Conservation (phyloP, 768 basidiomycete genomes). For the Psilocybe cubensis region DNA sequence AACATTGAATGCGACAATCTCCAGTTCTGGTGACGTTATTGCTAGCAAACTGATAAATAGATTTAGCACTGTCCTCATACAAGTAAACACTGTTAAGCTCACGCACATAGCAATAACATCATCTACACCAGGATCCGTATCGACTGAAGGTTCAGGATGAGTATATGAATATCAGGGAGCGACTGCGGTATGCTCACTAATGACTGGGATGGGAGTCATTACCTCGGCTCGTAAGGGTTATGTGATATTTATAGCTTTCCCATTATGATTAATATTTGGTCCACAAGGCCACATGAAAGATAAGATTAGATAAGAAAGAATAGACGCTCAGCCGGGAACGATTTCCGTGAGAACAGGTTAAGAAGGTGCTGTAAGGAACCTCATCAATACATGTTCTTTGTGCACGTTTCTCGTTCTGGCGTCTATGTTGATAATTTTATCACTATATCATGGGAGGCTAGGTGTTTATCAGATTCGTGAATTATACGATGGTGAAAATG, state of each 20-base stretch:
- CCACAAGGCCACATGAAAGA: neutral
- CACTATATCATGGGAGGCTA: neutral
- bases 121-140: slow-evolving; percentile 88
- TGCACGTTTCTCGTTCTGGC: neutral
- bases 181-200: slow-evolving; percentile 51
- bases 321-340: neutral
- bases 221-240: neutral
- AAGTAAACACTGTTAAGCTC: neutral
- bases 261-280: neutral
- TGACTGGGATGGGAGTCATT: slow-evolving; percentile 67
- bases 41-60: slow-evolving; percentile 61
- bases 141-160: slow-evolving; percentile 51
- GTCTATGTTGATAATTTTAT: no score
- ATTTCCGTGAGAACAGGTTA: neutral
- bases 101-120: slow-evolving; percentile 78
- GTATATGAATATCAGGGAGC: neutral
- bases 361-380: neutral
- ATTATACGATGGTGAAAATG: neutral
- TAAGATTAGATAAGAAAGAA: neutral
- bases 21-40: slow-evolving; percentile 80
- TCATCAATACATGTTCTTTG: neutral
- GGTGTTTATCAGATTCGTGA: neutral
- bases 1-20: slow-evolving; percentile 75
- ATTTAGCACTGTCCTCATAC: neutral
- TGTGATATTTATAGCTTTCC: neutral